Evolutionary conservation across 768 basidiomycete species (phyloP), one percentile per base, ranked within the genome.

Genomic region (Hypsizygus marmoreus): DNA sequence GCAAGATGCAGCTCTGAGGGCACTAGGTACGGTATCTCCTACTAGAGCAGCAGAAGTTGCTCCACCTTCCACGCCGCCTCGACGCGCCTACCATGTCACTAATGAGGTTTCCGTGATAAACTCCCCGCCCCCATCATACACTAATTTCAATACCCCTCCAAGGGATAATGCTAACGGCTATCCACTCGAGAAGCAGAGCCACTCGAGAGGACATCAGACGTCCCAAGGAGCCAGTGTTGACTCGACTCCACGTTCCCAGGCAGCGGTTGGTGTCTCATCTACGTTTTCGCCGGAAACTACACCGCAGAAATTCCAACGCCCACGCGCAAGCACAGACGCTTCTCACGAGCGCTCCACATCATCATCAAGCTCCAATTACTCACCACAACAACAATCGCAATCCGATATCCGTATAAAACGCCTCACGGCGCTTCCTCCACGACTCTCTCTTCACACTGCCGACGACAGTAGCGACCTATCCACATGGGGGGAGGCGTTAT

Each of bases 401-500:
- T 28, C 40, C 7, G 43, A 51, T 29, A 50, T 40, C 26, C 47
- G 41, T 36, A 29, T 47, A 39, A 65, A 66, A 43, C 56, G 62
- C 26, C 59, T 63, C 4, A 60, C 61, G 2, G 62, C 63, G 2
- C 57, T 67, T 16, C 77, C 82, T 0, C 82, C 82, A 9, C 74
- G 82, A 11, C 55, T 84, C 23, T 82, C 81, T 4, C 65, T 82
- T 22, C 78, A 80, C 47, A 62, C 64, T 35, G 68, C 70, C 26
- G 74, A 77, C 29, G 67, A 66, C 34, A 63, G 61, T 44, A 57
- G 64, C 10, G 80, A 75, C 50, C 65, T 82, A 20, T 69, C 72
- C 8, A 69, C 70, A 20, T 84, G 82, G 83, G 71, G 77, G 8
- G 72, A 77, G 53, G 70, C 77, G 5, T 53, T 84, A 26, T 68